phyloP scores from a whole-genome alignment of 495 filamentous ascomycete species.

The Aspergillus ostianus region DNA sequence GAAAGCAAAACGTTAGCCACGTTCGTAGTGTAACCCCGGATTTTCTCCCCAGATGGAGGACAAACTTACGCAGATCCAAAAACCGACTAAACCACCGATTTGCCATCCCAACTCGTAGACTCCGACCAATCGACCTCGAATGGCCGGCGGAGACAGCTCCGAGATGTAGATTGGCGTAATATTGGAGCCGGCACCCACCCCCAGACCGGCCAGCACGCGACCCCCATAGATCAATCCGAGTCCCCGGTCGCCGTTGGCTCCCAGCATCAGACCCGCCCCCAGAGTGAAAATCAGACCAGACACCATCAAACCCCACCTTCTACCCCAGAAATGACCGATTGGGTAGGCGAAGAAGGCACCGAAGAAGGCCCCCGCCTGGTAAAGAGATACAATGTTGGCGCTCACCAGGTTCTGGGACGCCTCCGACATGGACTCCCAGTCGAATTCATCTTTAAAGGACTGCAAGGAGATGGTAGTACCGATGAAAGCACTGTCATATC shows the following conservation, averaged over 20 bases:
- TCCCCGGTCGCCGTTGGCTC: conserved; percentile 55
- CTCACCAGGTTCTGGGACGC: conserved; percentile 50
- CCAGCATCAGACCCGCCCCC: conserved; percentile 64
- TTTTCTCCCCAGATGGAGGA: neutral
- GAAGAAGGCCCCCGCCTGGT: conserved; percentile 69
- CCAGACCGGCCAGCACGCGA: conserved; percentile 69
- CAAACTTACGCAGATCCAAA: conserved; percentile 61
- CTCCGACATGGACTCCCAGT: conserved; percentile 44
- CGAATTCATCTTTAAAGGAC: conserved; percentile 63
- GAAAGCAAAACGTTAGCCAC: conserved; percentile 1
- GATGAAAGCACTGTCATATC: conserved; percentile 73
- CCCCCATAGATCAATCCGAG: conserved; percentile 66
- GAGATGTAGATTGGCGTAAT: conserved; percentile 78
- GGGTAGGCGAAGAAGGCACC: conserved; percentile 58
- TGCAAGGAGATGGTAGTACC: conserved; percentile 66
- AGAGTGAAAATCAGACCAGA: conserved; percentile 58
- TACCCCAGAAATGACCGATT: conserved; percentile 55
- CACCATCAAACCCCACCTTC: conserved; percentile 50
- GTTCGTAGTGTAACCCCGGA: neutral
- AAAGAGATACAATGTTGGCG: conserved; percentile 68
- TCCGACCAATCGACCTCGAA: conserved; percentile 74
- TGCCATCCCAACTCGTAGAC: conserved; percentile 76
- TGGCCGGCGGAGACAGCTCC: conserved; percentile 77
- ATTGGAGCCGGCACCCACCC: conserved; percentile 73
- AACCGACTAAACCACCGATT: conserved; percentile 69